Conservation (phyloP, 352 stramenopile species). For the Globisporangium paroecandrum region DNA sequence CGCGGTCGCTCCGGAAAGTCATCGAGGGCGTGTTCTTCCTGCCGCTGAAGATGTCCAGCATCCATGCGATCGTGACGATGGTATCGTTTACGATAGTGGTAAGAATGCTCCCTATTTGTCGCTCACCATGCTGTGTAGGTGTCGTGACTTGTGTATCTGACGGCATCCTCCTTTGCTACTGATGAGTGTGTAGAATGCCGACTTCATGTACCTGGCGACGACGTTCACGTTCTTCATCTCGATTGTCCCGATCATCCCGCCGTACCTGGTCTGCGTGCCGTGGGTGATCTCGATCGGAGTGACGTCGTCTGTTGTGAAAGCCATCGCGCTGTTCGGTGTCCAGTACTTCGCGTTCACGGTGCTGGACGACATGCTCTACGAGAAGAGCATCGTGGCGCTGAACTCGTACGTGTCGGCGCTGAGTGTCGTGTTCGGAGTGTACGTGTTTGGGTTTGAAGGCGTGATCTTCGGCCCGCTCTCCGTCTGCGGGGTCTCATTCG, state of each 20-base stretch:
- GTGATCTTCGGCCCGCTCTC: constrained; percentile 84
- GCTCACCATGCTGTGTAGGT: background rate
- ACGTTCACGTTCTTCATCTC: constrained; percentile 88
- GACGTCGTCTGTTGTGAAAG: constrained; percentile 79
- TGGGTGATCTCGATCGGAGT: constrained; percentile 80
- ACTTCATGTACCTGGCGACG: constrained; percentile 85
- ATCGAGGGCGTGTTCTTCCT: constrained; percentile 87
- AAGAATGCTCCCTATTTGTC: constrained; percentile 13
- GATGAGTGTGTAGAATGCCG: constrained; percentile 48
- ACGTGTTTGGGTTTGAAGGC: constrained; percentile 86
- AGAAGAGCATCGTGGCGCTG: constrained; percentile 82
- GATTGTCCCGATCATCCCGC: constrained; percentile 84
- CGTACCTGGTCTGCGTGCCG: constrained; percentile 81
- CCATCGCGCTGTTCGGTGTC: constrained; percentile 70
- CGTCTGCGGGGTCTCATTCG: constrained; percentile 80
- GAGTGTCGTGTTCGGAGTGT: constrained; percentile 84
- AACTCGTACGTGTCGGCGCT: constrained; percentile 86
- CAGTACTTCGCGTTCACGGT: constrained; percentile 85
- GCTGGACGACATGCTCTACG: constrained; percentile 86
- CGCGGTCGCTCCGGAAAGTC: constrained; percentile 68
- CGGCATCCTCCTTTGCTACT: background rate
- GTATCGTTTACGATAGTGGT: constrained; percentile 85
- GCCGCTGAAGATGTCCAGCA: constrained; percentile 85
- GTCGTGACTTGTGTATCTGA: background rate
- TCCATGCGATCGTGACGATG: constrained; percentile 85